Evolutionary conservation across 306 rosid species (phyloP).

Genomic region (Carpinus fangiana): DNA sequence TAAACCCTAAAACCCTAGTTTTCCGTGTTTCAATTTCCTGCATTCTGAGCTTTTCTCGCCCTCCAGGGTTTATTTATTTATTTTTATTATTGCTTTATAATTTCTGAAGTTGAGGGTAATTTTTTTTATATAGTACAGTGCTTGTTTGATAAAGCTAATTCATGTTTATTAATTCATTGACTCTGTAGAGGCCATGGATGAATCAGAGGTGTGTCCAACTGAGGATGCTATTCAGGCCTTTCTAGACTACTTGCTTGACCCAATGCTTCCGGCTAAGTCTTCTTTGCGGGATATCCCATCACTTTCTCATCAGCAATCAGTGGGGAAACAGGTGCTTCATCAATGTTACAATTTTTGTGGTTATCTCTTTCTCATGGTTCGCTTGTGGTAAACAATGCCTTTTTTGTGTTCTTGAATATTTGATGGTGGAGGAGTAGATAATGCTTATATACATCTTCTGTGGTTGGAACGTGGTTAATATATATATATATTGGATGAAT

Average conservation of each 20-base stretch:
- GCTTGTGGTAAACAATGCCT: not conserved
- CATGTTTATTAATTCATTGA: not conserved
- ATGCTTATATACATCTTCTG: no score
- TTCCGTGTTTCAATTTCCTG: not conserved
- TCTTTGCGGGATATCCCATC: constrained; percentile 47
- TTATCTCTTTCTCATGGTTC: not conserved
- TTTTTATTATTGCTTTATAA: not conserved
- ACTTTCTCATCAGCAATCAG: constrained; percentile 37
- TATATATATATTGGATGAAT: no score
- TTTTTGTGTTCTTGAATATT: not conserved
- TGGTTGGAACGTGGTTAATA: no score
- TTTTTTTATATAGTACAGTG: not conserved
- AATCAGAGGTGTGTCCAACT: constrained; percentile 51
- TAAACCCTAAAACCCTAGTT: not conserved
- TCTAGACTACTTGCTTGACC: constrained; percentile 62
- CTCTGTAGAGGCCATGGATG: constrained; percentile 37
- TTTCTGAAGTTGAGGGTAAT: not conserved
- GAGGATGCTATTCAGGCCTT: constrained; percentile 68
- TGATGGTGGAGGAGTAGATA: not conserved
- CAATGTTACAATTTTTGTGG: not conserved
- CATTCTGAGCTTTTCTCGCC: not conserved
- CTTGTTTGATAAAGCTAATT: not conserved
- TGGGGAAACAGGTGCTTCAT: constrained; percentile 69
- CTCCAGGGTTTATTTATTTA: not conserved
- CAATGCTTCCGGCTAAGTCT: constrained; percentile 58